These are phyloP conservation scores for Haberlea rhodopensis DNA, from an alignment of 257 asterid genomes.

Conservation along the genomic window DNA sequence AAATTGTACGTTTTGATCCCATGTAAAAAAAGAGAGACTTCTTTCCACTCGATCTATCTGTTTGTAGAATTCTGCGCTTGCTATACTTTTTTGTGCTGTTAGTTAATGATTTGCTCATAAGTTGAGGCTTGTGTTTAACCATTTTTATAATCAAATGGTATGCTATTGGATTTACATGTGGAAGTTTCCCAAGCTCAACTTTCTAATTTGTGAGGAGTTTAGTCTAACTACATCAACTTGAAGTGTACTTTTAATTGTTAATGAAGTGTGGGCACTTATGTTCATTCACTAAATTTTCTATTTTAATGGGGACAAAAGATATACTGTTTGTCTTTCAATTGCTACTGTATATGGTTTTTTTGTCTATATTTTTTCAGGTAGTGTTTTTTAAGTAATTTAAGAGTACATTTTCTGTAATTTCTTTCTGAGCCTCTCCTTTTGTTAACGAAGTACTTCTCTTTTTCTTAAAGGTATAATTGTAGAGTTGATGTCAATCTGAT, in stretches of 20 bases:
- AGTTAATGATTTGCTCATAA: too few species aligned
- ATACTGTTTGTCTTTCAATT: background rate
- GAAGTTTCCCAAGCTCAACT: too few species aligned
- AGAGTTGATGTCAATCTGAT: constrained; percentile 1
- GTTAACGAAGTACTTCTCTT: background rate
- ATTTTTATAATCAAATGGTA: background rate
- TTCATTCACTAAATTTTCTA: background rate
- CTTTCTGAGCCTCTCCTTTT: constrained; percentile 8
- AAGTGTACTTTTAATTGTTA: background rate
- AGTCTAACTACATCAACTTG: background rate
- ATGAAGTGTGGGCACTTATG: background rate
- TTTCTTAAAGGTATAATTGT: too few species aligned
- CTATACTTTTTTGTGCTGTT: too few species aligned
- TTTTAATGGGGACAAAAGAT: background rate
- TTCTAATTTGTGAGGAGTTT: background rate
- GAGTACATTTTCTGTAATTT: background rate
- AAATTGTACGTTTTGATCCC: too few species aligned
- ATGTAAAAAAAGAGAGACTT: too few species aligned
- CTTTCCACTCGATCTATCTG: too few species aligned
- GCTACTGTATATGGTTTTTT: background rate
- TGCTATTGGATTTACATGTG: too few species aligned
- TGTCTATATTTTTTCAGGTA: background rate
- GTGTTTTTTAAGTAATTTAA: background rate
- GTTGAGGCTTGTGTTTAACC: background rate
- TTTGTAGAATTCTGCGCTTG: too few species aligned